Base-by-base conservation (phyloP, 2,329 filamentous ascomycete species). In the Aplosporella prunicola region DNA sequence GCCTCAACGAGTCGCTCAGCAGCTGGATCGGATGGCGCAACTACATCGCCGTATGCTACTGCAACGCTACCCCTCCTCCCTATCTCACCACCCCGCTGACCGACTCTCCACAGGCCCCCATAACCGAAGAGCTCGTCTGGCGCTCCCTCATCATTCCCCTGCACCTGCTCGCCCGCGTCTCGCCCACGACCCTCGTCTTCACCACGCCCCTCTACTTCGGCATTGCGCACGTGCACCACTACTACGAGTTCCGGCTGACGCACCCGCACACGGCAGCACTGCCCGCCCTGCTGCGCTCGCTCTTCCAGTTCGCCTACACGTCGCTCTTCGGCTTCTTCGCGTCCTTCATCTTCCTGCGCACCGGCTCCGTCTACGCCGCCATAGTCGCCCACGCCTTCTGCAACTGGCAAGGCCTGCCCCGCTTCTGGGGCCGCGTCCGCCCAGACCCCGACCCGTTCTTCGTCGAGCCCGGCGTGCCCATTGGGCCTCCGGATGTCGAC, bases 81-180 rank as follows among this genome's bases (percentile, higher is more conserved):
- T 17, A 28, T 18, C 13, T 10, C 5, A 14, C 11, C 20, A 9
- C 22, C 26, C 16, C 13, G 3, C 6, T 38, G n/a, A n/a, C n/a
- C n/a, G n/a, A n/a, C n/a, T n/a, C n/a, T 13, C 18, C 22, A 11
- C 26, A 56, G 51, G 87, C 86, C 23, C 88, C 91, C 1, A 66
- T 91, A 38, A 94, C 87, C 9, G 91, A 98, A 64, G 91, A 98
- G 62, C 67, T 93, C 43, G 81, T 95, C 51, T 98, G 95, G 69
- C 83, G 91, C 53, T 86, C 85, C 3, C 77, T 87, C 47, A 79
- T 88, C 35, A 72, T 95, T 25, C 83, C 89, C 2, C 70, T 95
- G 9, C 80, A 95, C 53, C 65, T 95, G 20, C 67, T 87, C 33
- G 78, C 86, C 14, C 34, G 68, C 71, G 28, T 60, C 43, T 56